phyloP scores from a whole-genome alignment of 768 basidiomycete species.

The Suillus ampliporus region DNA sequence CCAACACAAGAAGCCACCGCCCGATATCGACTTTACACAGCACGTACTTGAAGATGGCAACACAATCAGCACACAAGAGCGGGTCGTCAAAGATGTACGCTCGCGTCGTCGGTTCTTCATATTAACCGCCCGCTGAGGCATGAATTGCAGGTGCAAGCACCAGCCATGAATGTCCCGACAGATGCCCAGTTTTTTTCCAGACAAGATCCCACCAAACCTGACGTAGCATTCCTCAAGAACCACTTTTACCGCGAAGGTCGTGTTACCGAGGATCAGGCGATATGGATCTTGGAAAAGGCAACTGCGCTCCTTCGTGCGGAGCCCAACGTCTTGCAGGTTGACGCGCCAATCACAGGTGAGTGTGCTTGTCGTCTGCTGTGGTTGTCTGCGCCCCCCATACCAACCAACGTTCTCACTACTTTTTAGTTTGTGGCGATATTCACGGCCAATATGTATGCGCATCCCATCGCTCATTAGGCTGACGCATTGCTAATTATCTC shows the following conservation, averaged over 20 bases:
- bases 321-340: constrained; percentile 90
- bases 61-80: constrained; percentile 90
- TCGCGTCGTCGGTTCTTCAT: constrained; percentile 9
- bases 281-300: constrained; percentile 91
- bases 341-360: constrained; percentile 95
- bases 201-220: constrained; percentile 88
- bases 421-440: constrained; percentile 92
- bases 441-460: constrained; percentile 95
- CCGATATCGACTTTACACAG: constrained; percentile 87
- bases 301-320: constrained; percentile 83
- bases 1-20: constrained; percentile 51
- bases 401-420: constrained; percentile 8
- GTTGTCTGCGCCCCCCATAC: neutral
- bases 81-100: constrained; percentile 94
- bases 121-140: constrained; percentile 10
- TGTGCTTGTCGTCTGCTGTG: neutral
- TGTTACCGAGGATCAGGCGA: constrained; percentile 91
- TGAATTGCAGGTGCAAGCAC: constrained; percentile 86
- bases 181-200: constrained; percentile 91
- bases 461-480: constrained; percentile 13
- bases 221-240: constrained; percentile 96
- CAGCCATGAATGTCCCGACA: constrained; percentile 91
- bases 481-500: constrained; percentile 11
- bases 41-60: constrained; percentile 93
- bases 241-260: constrained; percentile 98